Conservation (phyloP, 495 filamentous ascomycete genomes). For the Durotheca rogersii region DNA sequence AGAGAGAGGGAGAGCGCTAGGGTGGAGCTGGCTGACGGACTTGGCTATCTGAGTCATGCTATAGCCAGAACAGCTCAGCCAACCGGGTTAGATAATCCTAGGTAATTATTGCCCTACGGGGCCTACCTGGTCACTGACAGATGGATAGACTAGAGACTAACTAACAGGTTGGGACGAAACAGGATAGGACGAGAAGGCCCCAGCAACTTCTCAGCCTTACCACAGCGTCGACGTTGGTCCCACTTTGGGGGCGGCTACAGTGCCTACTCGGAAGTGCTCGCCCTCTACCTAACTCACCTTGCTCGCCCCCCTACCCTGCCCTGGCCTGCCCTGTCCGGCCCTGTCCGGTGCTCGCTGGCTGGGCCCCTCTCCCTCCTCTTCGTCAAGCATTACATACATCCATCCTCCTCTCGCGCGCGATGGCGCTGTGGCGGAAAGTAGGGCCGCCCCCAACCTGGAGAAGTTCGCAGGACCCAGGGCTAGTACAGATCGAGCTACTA, state of each 20-base stretch:
- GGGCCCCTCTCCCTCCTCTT: no score
- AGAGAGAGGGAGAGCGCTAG: no score
- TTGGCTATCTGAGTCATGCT: no score
- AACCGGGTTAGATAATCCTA: no score
- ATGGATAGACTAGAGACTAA: no score
- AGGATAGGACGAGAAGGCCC: not conserved
- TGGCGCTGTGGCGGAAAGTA: slow-evolving; percentile 4
- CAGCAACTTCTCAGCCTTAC: slow-evolving; percentile 28
- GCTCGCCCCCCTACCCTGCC: no score
- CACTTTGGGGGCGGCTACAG: slow-evolving; percentile 27
- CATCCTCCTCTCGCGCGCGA: slow-evolving; percentile 2
- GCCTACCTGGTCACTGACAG: no score
- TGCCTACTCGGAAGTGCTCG: no score
- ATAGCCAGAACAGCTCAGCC: no score
- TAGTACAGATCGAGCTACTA: slow-evolving; percentile 19
- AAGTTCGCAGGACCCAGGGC: not conserved
- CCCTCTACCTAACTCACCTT: no score
- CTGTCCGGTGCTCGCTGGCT: no score
- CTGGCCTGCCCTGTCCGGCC: no score
- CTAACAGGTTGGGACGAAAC: slow-evolving; percentile 8
- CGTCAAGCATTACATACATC: not conserved
- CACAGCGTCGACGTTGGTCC: slow-evolving; percentile 20
- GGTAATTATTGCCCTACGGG: not conserved
- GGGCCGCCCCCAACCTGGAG: slow-evolving; percentile 28
- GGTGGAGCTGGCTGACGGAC: not conserved